phyloP scores from a whole-genome alignment of 176 grass and related monocot genomes.

The Alloteropsis semialata region DNA sequence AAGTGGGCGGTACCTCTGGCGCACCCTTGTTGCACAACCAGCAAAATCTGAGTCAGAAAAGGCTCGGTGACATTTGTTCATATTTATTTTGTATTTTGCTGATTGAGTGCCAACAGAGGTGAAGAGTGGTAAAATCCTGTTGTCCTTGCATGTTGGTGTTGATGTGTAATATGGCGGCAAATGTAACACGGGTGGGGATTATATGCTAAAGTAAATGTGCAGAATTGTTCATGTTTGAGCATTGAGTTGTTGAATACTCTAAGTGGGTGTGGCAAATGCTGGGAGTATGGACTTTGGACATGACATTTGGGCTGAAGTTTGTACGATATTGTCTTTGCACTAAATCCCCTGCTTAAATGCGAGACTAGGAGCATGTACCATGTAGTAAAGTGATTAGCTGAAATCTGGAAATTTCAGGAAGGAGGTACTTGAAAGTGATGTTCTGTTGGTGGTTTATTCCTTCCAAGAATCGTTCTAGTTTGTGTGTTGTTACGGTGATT shows the following conservation, averaged over 20 bases:
- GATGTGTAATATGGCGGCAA: background rate
- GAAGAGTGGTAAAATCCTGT: background rate
- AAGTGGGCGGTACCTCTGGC: constrained; percentile 86
- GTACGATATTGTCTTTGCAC: background rate
- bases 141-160: background rate
- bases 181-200: background rate
- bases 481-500: background rate
- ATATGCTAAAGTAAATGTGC: background rate
- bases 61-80: constrained; percentile 28
- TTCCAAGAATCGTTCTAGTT: background rate
- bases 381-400: background rate
- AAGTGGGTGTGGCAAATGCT: background rate
- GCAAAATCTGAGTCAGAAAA: constrained; percentile 40
- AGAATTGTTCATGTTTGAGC: background rate
- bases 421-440: background rate
- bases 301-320: background rate
- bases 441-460: background rate
- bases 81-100: background rate
- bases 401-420: background rate
- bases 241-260: background rate
- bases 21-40: constrained; percentile 54
- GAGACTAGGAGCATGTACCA: background rate
- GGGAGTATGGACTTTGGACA: background rate
- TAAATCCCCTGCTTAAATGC: background rate
- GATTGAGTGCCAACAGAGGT: background rate